Conservation (phyloP, 1,139 yeast genomes). For the Sugiyamaella novakii region DNA sequence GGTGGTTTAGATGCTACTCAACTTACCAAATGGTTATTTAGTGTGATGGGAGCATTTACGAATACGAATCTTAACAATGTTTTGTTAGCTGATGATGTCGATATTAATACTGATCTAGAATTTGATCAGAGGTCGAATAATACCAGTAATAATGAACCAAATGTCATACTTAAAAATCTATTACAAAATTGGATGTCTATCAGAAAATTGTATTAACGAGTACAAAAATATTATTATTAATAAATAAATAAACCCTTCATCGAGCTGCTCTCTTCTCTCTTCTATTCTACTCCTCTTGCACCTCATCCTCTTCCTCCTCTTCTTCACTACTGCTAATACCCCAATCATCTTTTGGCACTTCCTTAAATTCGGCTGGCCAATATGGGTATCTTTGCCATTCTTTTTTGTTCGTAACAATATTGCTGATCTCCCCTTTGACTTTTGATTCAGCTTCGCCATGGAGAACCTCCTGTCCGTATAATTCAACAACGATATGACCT, state of each 20-base stretch:
- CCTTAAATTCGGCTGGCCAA: constrained; percentile 43
- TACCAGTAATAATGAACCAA: constrained; percentile 6
- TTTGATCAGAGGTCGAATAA: constrained; percentile 14
- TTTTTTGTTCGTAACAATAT: constrained; percentile 41
- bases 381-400: constrained; percentile 43
- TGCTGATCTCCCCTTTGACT: constrained; percentile 42
- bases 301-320: constrained; percentile 23
- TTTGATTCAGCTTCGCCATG: constrained; percentile 26
- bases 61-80: background rate
- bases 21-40: constrained; percentile 17
- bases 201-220: background rate
- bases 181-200: constrained; percentile 14
- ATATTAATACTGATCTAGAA: background rate
- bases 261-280: too few relatives aligned
- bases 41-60: constrained; percentile 10
- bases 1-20: constrained; percentile 14
- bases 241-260: constrained; percentile 3
- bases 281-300: constrained; percentile 14
- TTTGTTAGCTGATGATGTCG: constrained; percentile 15
- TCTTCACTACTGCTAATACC: constrained; percentile 33
- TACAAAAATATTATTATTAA: background rate
- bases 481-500: constrained; percentile 41
- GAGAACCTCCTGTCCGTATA: constrained; percentile 31
- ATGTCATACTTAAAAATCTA: constrained; percentile 6
- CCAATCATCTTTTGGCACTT: constrained; percentile 31